Evolutionary conservation across 768 basidiomycete genomes (phyloP), one percentile per base, ranked within the genome.

Genomic region (Rhizopogon roseolus): DNA sequence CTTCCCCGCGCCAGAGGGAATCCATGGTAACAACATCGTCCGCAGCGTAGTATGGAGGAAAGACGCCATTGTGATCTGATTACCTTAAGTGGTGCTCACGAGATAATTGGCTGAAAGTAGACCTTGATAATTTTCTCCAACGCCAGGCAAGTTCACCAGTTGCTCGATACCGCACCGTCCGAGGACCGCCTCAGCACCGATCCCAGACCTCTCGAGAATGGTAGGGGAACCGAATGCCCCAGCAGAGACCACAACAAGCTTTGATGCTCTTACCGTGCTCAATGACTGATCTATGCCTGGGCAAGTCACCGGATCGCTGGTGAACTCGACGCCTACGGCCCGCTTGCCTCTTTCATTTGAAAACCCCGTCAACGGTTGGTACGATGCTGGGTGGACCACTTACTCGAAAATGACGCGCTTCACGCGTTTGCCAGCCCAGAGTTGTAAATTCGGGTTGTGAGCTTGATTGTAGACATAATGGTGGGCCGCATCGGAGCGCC

Each of bases 131-230:
- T 75, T 73, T 51, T 74, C 70, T 8, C 77, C 77, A 2, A 78
- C 75, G 1, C 75, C 74, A 19, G 71, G 68, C 5, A 77, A 60
- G 44, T 77, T 67, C 2, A 73, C 63, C 2, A 70, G n/a, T 0
- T 63, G 61, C 16, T 61, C 22, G 29, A 79, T 57, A 0, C 65
- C 67, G 16, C 57, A 57, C 13, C 61, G 27, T 41, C 63, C 52
- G 0, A 79, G 66, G 1, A 72, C 41, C 0, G 58, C 57, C 42
- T 55, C 55, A 5, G 64, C 55, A 2, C 77, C 77, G 13, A 79
- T 71, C 0, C 77, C 77, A 2, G 75, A 82, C 3, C 83, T 71
- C 60, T 85, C 80, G 6, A 86, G 73, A 17, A 86, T 73, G 45
- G 72, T 69, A 0, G 81, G 76, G 0, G 76, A 76, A 11, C 75